A percentile compares a stretch with the other conserved stretches of the same genome.
Evolutionary conservation across 768 basidiomycete genomes (phyloP).

Genomic region (Phlebiopsis flavidoalba): DNA sequence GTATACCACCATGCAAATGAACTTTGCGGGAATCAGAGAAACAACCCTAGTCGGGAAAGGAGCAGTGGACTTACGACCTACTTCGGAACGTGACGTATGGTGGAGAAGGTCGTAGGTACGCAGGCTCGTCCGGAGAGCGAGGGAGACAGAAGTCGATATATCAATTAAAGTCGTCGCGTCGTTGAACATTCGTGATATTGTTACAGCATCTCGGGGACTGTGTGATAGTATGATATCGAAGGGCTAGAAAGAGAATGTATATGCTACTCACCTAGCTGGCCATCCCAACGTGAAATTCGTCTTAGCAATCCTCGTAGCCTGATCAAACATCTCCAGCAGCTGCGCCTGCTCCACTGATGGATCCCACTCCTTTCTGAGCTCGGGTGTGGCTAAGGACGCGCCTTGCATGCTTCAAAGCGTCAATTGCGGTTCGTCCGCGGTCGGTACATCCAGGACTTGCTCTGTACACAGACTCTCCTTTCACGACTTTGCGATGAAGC

Average conservation of each 20-base stretch:
- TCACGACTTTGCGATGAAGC: constrained; percentile 68
- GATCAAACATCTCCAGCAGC: constrained; percentile 82
- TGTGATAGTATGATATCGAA: constrained; percentile 9
- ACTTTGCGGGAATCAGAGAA: constrained; percentile 36
- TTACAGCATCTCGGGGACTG: constrained; percentile 91
- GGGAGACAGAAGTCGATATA: constrained; percentile 92
- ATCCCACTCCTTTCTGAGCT: constrained; percentile 89
- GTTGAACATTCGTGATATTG: constrained; percentile 81
- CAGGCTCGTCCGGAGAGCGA: constrained; percentile 84
- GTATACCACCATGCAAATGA: constrained; percentile 95
- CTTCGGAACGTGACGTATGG: constrained; percentile 89
- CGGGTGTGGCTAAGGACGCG: constrained; percentile 77
- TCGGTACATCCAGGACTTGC: constrained; percentile 76
- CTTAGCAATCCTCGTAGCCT: constrained; percentile 77
- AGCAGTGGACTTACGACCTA: constrained; percentile 48
- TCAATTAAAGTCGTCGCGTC: constrained; percentile 83
- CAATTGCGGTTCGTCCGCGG: constrained; percentile 50
- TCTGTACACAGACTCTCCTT: constrained; percentile 78
- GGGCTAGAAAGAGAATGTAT: not conserved
- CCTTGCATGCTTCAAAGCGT: constrained; percentile 71
- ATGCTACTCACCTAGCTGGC: constrained; percentile 82
- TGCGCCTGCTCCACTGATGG: constrained; percentile 85
- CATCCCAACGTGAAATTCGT: constrained; percentile 92
- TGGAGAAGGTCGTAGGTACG: constrained; percentile 86
- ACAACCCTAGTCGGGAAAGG: not conserved